These are phyloP conservation scores for Phytophthora sp. DNA, from an alignment of 352 stramenopile species.

Conservation along the genomic window DNA sequence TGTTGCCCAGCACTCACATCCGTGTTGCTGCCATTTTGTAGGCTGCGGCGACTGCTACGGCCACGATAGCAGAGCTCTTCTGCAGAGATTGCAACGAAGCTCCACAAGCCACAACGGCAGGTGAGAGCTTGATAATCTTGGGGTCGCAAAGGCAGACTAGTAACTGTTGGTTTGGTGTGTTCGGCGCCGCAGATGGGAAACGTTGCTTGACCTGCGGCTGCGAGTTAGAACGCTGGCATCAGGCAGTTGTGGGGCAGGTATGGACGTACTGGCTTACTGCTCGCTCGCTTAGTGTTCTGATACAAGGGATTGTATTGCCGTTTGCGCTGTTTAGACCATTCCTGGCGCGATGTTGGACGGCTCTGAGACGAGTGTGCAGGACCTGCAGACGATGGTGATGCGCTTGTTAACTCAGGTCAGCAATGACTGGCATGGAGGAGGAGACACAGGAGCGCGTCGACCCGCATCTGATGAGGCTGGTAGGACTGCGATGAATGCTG, in stretches of 20 bases:
- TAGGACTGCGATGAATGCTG: constrained; percentile 15
- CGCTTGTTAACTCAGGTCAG: constrained; percentile 43
- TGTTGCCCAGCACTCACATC: neutral
- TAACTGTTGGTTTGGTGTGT: neutral
- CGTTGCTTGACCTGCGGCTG: constrained; percentile 71
- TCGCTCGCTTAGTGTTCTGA: neutral
- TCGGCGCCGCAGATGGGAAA: constrained; percentile 51
- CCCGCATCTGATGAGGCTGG: constrained; percentile 62
- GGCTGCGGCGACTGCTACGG: neutral
- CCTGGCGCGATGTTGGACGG: neutral
- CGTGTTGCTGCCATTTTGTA: neutral
- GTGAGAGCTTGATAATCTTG: constrained; percentile 23
- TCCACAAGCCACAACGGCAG: constrained; percentile 52
- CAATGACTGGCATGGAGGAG: constrained; percentile 38
- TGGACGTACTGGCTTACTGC: neutral
- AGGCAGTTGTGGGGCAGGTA: constrained; percentile 10
- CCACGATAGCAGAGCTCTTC: constrained; percentile 40
- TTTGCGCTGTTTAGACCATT: constrained; percentile 6
- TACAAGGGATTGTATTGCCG: neutral
- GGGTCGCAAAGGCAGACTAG: neutral
- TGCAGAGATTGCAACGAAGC: constrained; percentile 73
- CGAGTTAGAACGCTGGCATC: constrained; percentile 44
- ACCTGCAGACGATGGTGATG: constrained; percentile 55
- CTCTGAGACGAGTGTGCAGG: constrained; percentile 33
- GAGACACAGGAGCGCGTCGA: constrained; percentile 37